These are phyloP conservation scores for Trapa incisa DNA, from an alignment of 345 rosid species.

Conservation along the genomic window DNA sequence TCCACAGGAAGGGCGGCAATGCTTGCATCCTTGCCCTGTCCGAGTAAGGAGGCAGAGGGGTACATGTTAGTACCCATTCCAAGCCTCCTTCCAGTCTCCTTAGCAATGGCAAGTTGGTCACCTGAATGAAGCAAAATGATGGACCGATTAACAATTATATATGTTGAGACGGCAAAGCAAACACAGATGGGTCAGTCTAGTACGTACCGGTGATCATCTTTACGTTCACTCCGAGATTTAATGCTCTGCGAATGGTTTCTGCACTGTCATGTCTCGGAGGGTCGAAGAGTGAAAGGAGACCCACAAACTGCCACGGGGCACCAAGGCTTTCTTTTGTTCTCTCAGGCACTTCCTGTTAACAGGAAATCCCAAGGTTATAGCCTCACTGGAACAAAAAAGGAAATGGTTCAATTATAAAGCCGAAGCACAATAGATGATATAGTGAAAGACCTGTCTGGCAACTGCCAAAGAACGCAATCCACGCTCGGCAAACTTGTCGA, in stretches of 20 bases:
- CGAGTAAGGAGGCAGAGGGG: constrained; percentile 78
- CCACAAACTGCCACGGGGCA: constrained; percentile 24
- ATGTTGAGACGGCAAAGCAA: background rate
- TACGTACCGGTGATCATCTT: constrained; percentile 37
- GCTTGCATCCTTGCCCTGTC: constrained; percentile 46
- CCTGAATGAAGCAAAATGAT: constrained; percentile 13
- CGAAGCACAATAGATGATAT: background rate
- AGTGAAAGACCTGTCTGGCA: constrained; percentile 49
- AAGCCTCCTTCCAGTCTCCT: constrained; percentile 88
- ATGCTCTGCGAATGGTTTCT: constrained; percentile 40
- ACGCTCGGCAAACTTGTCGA: constrained; percentile 66
- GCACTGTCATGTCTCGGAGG: constrained; percentile 52
- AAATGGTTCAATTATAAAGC: background rate
- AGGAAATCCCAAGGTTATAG: background rate
- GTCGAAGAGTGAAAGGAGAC: constrained; percentile 26
- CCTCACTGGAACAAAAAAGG: background rate
- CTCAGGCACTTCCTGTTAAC: constrained; percentile 25
- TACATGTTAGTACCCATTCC: constrained; percentile 98
- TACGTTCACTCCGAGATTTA: constrained; percentile 42
- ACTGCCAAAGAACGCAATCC: constrained; percentile 75
- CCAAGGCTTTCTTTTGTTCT: constrained; percentile 23
- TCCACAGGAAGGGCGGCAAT: constrained; percentile 63
- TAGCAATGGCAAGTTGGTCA: constrained; percentile 76
- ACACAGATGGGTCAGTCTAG: background rate
- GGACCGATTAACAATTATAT: background rate